phyloP scores from a whole-genome alignment of 192 early-diverging fungal species.

The Coemansia sp. region DNA sequence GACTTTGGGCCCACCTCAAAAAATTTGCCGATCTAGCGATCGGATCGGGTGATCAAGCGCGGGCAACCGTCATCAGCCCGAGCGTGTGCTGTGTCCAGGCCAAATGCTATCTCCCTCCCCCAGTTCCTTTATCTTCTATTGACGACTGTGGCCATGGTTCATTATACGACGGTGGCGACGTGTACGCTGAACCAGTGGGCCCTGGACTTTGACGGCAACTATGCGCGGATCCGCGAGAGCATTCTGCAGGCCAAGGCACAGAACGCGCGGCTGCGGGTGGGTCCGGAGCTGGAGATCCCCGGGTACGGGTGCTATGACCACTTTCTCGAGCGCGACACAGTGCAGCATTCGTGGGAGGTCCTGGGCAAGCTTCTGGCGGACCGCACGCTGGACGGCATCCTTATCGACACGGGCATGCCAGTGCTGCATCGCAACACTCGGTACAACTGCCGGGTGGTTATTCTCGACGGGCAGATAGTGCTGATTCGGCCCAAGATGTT shows the following conservation, averaged over 20 bases:
- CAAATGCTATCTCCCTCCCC: neutral
- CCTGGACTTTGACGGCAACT: conserved; percentile 93
- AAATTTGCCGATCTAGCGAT: too few relatives aligned
- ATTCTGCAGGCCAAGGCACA: conserved; percentile 74
- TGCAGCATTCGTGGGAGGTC: conserved; percentile 91
- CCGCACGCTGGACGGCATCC: conserved; percentile 64
- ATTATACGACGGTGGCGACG: conserved; percentile 67
- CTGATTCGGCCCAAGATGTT: conserved; percentile 96
- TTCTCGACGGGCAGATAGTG: conserved; percentile 73
- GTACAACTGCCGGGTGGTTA: conserved; percentile 96
- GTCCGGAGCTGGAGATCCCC: conserved; percentile 93
- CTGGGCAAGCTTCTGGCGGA: conserved; percentile 66
- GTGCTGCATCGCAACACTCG: conserved; percentile 83
- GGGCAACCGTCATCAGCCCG: too few relatives aligned
- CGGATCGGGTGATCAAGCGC: too few relatives aligned
- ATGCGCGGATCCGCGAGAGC: conserved; percentile 75
- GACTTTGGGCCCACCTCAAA: too few relatives aligned
- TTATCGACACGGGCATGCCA: conserved; percentile 96
- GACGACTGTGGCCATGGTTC: conserved; percentile 16
- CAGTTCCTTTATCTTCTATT: neutral
- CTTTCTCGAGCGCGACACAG: conserved; percentile 93
- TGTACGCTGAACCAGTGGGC: conserved; percentile 93
- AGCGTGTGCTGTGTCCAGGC: too few relatives aligned
- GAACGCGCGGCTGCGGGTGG: conserved; percentile 80
- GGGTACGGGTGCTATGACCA: conserved; percentile 99